phyloP scores from a whole-genome alignment of 371 early-diverging fungal species.

The Mortierella polycephala region DNA sequence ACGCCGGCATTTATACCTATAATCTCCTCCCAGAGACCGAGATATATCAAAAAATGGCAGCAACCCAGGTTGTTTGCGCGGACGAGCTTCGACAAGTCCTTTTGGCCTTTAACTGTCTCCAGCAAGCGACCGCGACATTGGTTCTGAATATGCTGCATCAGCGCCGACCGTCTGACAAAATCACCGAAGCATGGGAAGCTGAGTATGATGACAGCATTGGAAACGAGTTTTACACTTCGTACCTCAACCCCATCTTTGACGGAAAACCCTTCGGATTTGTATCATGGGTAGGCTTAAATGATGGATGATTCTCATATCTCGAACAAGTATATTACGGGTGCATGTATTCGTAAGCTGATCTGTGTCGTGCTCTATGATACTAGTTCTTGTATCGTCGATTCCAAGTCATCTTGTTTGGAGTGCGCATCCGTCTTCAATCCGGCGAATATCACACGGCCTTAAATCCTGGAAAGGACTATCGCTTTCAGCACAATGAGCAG shows the following conservation, averaged over 20 bases:
- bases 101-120: slow-evolving; percentile 74
- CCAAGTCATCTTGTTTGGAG: slow-evolving; percentile 77
- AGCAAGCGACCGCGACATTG: slow-evolving; percentile 75
- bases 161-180: slow-evolving; percentile 65
- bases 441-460: slow-evolving; percentile 61
- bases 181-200: slow-evolving; percentile 77
- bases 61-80: slow-evolving; percentile 76
- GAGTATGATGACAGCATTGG: slow-evolving; percentile 82
- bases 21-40: slow-evolving; percentile 77
- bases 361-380: background rate
- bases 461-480: slow-evolving; percentile 75
- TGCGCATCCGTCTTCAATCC: slow-evolving; percentile 58
- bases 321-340: background rate
- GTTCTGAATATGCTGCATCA: slow-evolving; percentile 76
- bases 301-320: background rate
- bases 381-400: slow-evolving; percentile 71
- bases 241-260: slow-evolving; percentile 65
- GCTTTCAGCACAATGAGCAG: slow-evolving; percentile 66
- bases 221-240: slow-evolving; percentile 74
- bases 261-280: slow-evolving; percentile 69
- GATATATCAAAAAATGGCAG: slow-evolving; percentile 69
- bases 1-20: slow-evolving; percentile 69
- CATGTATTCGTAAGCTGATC: background rate
- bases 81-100: slow-evolving; percentile 79
- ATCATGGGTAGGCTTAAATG: slow-evolving; percentile 58